Base-by-base conservation (phyloP, 169 alveolate species). In the Cryptosporidium viatorum region DNA sequence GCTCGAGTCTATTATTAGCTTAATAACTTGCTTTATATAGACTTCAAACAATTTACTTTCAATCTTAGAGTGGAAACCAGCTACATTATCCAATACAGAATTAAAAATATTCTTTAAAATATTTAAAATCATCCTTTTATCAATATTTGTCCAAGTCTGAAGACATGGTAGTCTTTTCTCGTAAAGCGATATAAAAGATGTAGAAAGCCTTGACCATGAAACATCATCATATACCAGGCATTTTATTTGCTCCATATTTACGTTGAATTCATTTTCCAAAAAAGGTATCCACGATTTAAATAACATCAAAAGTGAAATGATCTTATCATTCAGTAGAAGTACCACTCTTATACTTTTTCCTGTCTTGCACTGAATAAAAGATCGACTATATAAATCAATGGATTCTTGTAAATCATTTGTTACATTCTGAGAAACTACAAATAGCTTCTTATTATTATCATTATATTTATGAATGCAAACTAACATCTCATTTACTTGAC, bases 271-370 rank as follows among this genome's bases (percentile, higher is more conserved):
- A 31, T 31, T 26, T 41, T 80, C 89, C 52, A 80, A 80, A 62
- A 41, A 23, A 14, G 89, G 58, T 29, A 80, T 80, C 89, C 89
- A 80, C 3, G 89, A 80, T 39, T 62, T 59, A 43, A 80, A 80
- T 9, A 80, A 8, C 75, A 80, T 80, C 39, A 29, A 37, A 65
- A 80, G 26, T 3, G 23, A n/a, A 29, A 80, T 39, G 14, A 80
- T 21, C 35, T 31, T 59, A 41, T 80, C 89, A 65, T 80, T 80
- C 8, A 80, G 45, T 23, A 80, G 35, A 18, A 80, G 70, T 5
- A 65, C 1, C 3, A 80, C 43, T 26, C 33, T 23, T 23, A 37
- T 31, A 14, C 29, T 59, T 41, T 39, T 59, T n/a, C 52, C 48
- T 9, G 59, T 33, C 65, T 12, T 62, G 35, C 45, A 41, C n/a